Evolutionary conservation across 2,329 filamentous ascomycete genomes (phyloP).

Genomic region (Phyllosticta citribraziliensis): DNA sequence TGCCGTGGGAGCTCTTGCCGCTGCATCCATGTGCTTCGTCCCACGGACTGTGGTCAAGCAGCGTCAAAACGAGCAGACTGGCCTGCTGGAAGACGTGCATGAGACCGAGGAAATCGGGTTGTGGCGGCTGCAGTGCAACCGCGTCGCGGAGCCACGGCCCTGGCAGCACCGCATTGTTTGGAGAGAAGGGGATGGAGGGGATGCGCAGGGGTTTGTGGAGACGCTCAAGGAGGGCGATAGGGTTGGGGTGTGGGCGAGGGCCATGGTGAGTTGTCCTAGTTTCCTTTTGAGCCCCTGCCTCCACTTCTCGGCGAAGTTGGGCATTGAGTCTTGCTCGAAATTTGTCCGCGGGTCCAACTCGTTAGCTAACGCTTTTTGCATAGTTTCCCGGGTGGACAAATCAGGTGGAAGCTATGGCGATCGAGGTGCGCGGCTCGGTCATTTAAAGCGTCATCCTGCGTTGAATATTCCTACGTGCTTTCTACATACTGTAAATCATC

Average conservation of each 20-base stretch:
- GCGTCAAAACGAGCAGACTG: conserved; percentile 15
- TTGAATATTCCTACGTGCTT: not conserved
- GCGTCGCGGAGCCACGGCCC: conserved; percentile 14
- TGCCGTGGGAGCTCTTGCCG: not conserved
- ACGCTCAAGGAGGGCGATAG: conserved; percentile 19
- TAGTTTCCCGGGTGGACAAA: conserved; percentile 24
- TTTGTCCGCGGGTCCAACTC: not conserved
- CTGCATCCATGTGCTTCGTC: conserved; percentile 13
- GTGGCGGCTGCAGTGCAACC: conserved; percentile 26
- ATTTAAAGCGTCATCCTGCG: not conserved
- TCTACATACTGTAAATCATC: not conserved
- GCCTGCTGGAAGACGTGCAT: conserved; percentile 9
- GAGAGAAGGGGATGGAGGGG: conserved; percentile 16
- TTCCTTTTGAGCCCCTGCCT: not conserved
- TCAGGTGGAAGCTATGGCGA: conserved; percentile 15
- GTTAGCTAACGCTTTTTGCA: conserved; percentile 7
- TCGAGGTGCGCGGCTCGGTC: conserved; percentile 18
- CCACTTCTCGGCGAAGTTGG: not conserved
- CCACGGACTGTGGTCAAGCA: conserved; percentile 2
- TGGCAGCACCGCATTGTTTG: conserved; percentile 6
- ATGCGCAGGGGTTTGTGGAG: conserved; percentile 20
- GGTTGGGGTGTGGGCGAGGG: conserved; percentile 23
- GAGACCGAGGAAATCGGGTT: not conserved
- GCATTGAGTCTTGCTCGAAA: not conserved
- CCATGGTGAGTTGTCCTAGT: conserved; percentile 18